These are phyloP conservation scores for Raphidocelis subcapitata DNA, from an alignment of 139 green algal species.

Conservation along the genomic window DNA sequence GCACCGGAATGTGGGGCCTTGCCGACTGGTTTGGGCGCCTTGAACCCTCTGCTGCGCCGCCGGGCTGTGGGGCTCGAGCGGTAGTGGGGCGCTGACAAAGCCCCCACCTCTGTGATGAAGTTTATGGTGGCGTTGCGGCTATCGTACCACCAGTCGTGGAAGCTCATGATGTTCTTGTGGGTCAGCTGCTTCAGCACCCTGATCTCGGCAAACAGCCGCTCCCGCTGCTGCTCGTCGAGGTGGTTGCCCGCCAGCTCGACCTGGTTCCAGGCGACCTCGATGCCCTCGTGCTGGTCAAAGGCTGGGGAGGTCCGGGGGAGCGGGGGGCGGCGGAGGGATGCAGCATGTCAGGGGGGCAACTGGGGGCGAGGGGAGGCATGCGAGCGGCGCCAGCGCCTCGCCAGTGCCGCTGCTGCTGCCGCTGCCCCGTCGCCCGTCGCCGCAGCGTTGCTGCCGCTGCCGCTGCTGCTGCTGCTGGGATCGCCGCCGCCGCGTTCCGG, in stretches of 20 bases:
- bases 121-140: constrained; percentile 25
- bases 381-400: no score
- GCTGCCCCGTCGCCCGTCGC: no score
- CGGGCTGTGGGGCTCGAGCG: no score
- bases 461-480: no score
- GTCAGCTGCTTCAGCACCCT: constrained; percentile 33
- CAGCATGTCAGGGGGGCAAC: neutral
- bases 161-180: constrained; percentile 42
- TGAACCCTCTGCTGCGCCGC: no score
- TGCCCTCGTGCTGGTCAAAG: constrained; percentile 38
- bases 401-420: no score
- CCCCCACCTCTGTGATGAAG: constrained; percentile 43
- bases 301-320: no score
- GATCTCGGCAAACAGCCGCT: constrained; percentile 35
- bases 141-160: constrained; percentile 43
- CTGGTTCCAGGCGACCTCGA: constrained; percentile 46
- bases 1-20: no score
- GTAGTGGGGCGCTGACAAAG: no score
- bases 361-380: neutral
- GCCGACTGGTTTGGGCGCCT: no score
- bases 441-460: no score
- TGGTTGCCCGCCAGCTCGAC: constrained; percentile 26
- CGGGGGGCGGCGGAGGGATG: neutral
- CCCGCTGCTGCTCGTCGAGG: constrained; percentile 24
- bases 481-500: no score